Evolutionary conservation across 179 eudicot species (phyloP).

Genomic region (Drosera spatulata): DNA sequence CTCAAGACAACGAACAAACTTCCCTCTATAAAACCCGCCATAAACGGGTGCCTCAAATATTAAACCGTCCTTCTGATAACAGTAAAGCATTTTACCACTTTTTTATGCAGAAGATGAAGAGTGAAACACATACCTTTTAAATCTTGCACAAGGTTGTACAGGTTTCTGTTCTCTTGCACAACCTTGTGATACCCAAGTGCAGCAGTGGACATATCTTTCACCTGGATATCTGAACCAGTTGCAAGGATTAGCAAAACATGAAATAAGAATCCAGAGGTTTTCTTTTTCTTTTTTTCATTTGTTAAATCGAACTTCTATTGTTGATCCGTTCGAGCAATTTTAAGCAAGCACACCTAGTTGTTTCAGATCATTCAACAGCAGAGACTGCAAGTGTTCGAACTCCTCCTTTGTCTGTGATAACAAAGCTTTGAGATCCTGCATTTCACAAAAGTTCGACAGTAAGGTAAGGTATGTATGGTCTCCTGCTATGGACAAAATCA

Average conservation of each 20-base stretch:
- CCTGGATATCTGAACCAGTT: constrained; percentile 42
- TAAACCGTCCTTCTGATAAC: too few relatives aligned
- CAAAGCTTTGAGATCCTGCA: constrained; percentile 47
- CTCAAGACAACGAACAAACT: background rate
- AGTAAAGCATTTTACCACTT: too few relatives aligned
- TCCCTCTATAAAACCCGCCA: background rate
- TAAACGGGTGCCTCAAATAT: too few relatives aligned
- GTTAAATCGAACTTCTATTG: too few relatives aligned
- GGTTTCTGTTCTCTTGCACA: constrained; percentile 61
- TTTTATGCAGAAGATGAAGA: too few relatives aligned
- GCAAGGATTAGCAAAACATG: background rate
- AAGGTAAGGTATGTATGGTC: background rate
- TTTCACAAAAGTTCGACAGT: background rate
- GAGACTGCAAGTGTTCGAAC: constrained; percentile 41
- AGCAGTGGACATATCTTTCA: constrained; percentile 61
- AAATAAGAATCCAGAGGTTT: too few relatives aligned
- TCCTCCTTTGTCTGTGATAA: constrained; percentile 49
- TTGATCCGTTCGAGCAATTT: too few relatives aligned
- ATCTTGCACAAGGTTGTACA: constrained; percentile 89
- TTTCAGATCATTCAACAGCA: constrained; percentile 53
- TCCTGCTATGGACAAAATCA: background rate
- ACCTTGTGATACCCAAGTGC: constrained; percentile 78
- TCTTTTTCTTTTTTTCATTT: too few relatives aligned
- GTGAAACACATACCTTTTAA: constrained; percentile 45
- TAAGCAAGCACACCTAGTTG: constrained; percentile 36